phyloP scores from a whole-genome alignment of 225 moss, liverwort and hornwort species.

The Pleurozium schreberi region DNA sequence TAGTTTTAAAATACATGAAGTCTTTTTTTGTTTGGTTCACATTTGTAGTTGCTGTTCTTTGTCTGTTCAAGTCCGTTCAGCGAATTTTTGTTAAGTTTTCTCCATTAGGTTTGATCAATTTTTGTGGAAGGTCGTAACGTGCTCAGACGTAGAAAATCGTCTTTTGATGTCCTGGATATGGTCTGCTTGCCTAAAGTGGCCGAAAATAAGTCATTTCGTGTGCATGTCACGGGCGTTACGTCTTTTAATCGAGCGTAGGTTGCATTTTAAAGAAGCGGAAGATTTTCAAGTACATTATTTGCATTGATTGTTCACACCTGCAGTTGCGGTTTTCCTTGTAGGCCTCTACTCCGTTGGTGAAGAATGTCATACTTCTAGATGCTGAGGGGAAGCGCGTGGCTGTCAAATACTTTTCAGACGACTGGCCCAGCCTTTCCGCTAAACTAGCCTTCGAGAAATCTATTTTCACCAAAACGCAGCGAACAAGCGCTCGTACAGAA shows the following conservation, averaged over 20 bases:
- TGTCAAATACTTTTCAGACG: slow-evolving; percentile 84
- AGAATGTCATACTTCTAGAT: slow-evolving; percentile 83
- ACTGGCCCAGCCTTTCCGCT: slow-evolving; percentile 69
- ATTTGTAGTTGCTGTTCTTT: background rate
- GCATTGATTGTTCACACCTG: background rate
- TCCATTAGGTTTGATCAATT: background rate
- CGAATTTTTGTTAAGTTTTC: background rate
- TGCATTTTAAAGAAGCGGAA: background rate
- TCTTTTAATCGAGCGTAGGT: background rate
- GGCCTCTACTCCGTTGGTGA: slow-evolving; percentile 79
- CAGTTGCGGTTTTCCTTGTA: background rate
- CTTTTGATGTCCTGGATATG: background rate
- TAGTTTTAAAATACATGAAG: too few relatives aligned
- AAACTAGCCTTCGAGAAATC: slow-evolving; percentile 93
- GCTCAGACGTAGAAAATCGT: background rate
- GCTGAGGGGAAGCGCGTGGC: slow-evolving; percentile 93
- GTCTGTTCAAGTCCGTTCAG: background rate
- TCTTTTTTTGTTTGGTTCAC: background rate
- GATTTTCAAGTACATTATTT: background rate
- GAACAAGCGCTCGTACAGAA: slow-evolving; percentile 44
- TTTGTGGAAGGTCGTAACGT: background rate
- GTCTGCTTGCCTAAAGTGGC: background rate
- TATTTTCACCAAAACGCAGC: slow-evolving; percentile 50
- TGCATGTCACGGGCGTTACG: background rate
- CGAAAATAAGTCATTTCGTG: background rate